These are phyloP conservation scores for Camelina neglecta DNA, from an alignment of 345 rosid species.

Conservation along the genomic window DNA sequence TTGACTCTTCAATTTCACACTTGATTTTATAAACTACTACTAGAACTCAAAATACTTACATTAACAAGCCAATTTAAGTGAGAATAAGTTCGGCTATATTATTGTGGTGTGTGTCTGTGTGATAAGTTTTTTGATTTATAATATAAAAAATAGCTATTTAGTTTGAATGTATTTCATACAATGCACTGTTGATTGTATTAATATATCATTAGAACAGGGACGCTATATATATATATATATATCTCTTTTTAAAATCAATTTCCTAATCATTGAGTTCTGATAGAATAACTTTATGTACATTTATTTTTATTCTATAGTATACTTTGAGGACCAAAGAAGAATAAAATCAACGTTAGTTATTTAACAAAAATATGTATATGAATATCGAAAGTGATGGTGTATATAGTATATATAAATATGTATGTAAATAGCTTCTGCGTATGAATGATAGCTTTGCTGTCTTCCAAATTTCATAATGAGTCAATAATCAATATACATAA, in stretches of 20 bases:
- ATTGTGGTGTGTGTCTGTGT: conserved; percentile 3
- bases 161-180: conserved; percentile 3
- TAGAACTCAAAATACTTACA: background rate
- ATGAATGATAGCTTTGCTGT: conserved; percentile 13
- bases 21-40: background rate
- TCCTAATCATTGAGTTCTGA: background rate
- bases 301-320: conserved; percentile 14
- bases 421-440: conserved; percentile 10
- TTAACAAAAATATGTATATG: conserved; percentile 4
- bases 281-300: conserved; percentile 13
- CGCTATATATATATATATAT: background rate
- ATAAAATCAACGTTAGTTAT: conserved; percentile 3
- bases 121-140: background rate
- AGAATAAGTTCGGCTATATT: background rate
- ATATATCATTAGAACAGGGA: background rate
- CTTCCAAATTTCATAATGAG: background rate
- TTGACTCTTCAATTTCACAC: conserved; percentile 30
- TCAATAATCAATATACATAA: background rate
- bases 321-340: background rate
- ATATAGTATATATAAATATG: too few species aligned
- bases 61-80: background rate
- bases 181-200: conserved; percentile 8
- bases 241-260: background rate
- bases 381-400: background rate
- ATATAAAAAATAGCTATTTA: background rate